Conservation (phyloP, 2,329 filamentous ascomycete species). For the Sclerotinia borealis region DNA sequence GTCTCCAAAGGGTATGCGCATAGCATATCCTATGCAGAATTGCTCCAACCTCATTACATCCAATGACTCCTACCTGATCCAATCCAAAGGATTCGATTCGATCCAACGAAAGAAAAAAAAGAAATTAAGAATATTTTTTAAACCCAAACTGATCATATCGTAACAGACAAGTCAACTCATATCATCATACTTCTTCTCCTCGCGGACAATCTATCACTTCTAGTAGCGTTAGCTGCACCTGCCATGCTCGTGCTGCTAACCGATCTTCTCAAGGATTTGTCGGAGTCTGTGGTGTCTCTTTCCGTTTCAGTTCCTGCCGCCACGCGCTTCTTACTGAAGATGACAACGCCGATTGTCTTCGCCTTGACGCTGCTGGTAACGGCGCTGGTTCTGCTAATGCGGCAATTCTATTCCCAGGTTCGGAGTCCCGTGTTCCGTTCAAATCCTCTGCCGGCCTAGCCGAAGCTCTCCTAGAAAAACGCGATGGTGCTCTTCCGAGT, state of each 20-base stretch:
- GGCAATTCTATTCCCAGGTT: slow-evolving; percentile 24
- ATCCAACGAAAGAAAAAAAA: not conserved
- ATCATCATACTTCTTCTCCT: slow-evolving; percentile 34
- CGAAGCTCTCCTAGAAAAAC: slow-evolving; percentile 25
- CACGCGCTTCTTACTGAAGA: slow-evolving; percentile 17
- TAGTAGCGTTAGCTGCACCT: slow-evolving; percentile 18
- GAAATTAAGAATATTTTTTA: slow-evolving; percentile 11
- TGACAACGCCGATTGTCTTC: slow-evolving; percentile 29
- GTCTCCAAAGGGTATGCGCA: not conserved
- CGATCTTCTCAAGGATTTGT: slow-evolving; percentile 21
- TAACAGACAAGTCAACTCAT: slow-evolving; percentile 26
- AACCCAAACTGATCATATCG: slow-evolving; percentile 3
- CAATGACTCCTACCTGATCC: not conserved
- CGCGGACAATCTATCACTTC: slow-evolving; percentile 28
- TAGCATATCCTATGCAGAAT: slow-evolving; percentile 1
- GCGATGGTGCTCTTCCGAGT: slow-evolving; percentile 18
- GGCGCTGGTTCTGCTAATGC: slow-evolving; percentile 23
- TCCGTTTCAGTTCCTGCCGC: slow-evolving; percentile 10
- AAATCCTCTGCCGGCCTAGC: slow-evolving; percentile 13
- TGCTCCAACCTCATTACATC: slow-evolving; percentile 1
- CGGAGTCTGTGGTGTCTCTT: slow-evolving; percentile 15
- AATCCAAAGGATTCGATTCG: not conserved
- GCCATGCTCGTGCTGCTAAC: slow-evolving; percentile 16
- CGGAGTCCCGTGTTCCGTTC: slow-evolving; percentile 17
- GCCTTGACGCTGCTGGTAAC: slow-evolving; percentile 23